Base-by-base conservation (phyloP, 768 basidiomycete genomes). In the Leccinum uliginosum region DNA sequence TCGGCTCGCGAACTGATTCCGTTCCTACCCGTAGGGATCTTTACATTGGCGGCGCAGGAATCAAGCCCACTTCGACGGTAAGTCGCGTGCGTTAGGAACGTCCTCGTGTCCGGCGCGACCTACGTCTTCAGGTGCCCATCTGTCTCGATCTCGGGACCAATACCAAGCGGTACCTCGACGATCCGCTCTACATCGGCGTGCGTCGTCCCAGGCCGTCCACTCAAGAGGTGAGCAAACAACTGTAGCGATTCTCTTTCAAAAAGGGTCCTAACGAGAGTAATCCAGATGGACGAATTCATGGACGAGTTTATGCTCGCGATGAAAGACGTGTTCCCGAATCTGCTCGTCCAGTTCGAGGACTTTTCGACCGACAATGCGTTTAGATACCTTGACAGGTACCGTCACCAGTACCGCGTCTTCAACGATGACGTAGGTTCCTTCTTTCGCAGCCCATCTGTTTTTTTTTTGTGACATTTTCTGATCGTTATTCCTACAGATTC, bases 351-450 rank as follows among this genome's bases (percentile, higher is more conserved):
- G 57, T 89, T 86, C 59, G 85, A 86, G 60, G 83, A 91, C 66
- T 91, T 88, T 67, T 85, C 86, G 51, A 89, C 87, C 2, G 84
- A 90, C 65, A 86, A 87, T 51, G 89, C 89, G 3, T 91, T 90
- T 76, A 75, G 80, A 48, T 87, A 87, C 70, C 79, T 91, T 32
- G 82, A 83, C 38, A 75, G 79, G 61, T 87, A 84, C 73, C 78
- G 83, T 50, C 64, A 78, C 44, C 74, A 76, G 47, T 83, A 85
- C 67, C 76, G 78, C 54, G 80, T 83, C 56, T 87, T 87, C 75
- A 88, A 87, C 63, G 87, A 89, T 62, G 87, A 90, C 71, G 86
- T 88, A 52, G 60, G 84, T 71, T 52, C 49, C 44, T 19, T 14
- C 35, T 8, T 43, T 12, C 50, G 19, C 11, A 26, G 46, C 17